Base-by-base conservation (phyloP, 768 basidiomycete species). In the Mycena sanguinolenta region DNA sequence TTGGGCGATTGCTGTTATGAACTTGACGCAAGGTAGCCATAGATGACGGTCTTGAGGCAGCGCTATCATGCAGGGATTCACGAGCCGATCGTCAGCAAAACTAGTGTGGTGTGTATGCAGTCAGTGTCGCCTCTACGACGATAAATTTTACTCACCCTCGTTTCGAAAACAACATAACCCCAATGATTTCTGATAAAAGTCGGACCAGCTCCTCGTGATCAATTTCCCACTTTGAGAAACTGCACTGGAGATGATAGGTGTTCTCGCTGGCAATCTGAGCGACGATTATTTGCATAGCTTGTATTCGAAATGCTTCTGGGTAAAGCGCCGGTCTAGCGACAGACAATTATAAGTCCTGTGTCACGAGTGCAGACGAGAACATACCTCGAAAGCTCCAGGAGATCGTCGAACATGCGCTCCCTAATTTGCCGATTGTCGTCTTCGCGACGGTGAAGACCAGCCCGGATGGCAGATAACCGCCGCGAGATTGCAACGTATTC, bases 381-480 rank as follows among this genome's bases (percentile, higher is more conserved):
- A 21, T 25, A 49, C 61, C 50, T 63, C 16, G 50, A 63, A 9
- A 63, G 34, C 30, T 58, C 57, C 23, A 59, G 21, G 13, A 39
- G 32, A 7, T 58, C 57, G 34, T 58, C 44, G 32, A 55, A 63
- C 36, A 63, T 63, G 42, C n/a, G n/a, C n/a, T n/a, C n/a, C n/a
- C n/a, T n/a, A n/a, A n/a, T n/a, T n/a, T n/a, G n/a, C n/a, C n/a
- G n/a, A n/a, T n/a, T n/a, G n/a, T n/a, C n/a, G n/a, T n/a, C n/a
- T n/a, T n/a, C n/a, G n/a, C n/a, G n/a, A n/a, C n/a, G n/a, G n/a
- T n/a, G n/a, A n/a, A n/a, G n/a, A n/a, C n/a, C n/a, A n/a, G n/a
- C n/a, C n/a, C n/a, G n/a, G n/a, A n/a, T n/a, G n/a, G n/a, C n/a
- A n/a, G n/a, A n/a, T n/a, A n/a, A n/a, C n/a, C n/a, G n/a, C n/a